These are phyloP conservation scores for Tricholoma sp. DNA, from an alignment of 768 basidiomycete genomes.

Conservation along the genomic window DNA sequence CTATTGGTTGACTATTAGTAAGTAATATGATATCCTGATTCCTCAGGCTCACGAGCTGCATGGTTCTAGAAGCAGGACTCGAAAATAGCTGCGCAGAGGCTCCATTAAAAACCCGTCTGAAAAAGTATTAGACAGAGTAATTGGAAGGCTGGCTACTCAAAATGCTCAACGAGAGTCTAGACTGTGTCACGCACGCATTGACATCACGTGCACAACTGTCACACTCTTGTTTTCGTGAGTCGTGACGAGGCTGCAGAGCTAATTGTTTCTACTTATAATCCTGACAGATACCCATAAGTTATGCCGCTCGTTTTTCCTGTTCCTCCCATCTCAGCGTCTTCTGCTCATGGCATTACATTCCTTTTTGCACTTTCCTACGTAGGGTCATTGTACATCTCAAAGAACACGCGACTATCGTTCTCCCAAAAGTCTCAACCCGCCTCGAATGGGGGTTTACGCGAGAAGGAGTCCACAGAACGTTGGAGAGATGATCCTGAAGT, in stretches of 20 bases:
- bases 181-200: too few species aligned
- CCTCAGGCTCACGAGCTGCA: too few species aligned
- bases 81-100: too few species aligned
- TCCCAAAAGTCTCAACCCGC: constrained; percentile 22
- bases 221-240: background rate
- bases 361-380: constrained; percentile 69
- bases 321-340: constrained; percentile 24
- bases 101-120: too few species aligned
- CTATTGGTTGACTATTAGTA: too few species aligned
- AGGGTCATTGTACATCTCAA: constrained; percentile 76
- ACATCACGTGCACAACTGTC: background rate
- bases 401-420: constrained; percentile 55
- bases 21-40: too few species aligned
- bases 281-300: background rate
- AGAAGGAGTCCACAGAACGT: constrained; percentile 32
- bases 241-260: too few species aligned
- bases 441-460: constrained; percentile 22
- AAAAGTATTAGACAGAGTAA: too few species aligned
- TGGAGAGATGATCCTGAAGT: constrained; percentile 84
- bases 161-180: too few species aligned
- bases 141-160: too few species aligned
- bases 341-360: constrained; percentile 52
- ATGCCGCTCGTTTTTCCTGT: constrained; percentile 22
- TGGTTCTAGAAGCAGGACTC: too few species aligned
- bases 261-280: background rate